phyloP scores from a whole-genome alignment of 1,284 basidiomycete species.

The Omphalotus olearius region DNA sequence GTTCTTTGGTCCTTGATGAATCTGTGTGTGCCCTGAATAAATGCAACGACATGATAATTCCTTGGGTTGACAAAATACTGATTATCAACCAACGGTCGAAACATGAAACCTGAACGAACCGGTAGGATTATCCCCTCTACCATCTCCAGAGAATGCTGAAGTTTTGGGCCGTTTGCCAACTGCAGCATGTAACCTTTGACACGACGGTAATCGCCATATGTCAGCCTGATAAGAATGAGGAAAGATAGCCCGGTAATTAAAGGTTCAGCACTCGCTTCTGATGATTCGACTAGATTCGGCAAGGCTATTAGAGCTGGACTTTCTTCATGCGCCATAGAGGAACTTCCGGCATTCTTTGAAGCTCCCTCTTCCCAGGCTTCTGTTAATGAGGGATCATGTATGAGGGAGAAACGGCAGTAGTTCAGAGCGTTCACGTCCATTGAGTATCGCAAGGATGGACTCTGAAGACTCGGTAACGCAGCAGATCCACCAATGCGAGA shows the following conservation, averaged over 20 bases:
- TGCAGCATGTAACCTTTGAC: constrained; percentile 72
- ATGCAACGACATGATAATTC: constrained; percentile 85
- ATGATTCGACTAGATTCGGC: constrained; percentile 85
- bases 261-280: constrained; percentile 48
- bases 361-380: neutral
- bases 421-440: constrained; percentile 88
- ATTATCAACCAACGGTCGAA: neutral
- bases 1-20: constrained; percentile 30
- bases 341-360: neutral
- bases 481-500: constrained; percentile 53
- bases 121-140: constrained; percentile 37
- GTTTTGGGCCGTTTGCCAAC: constrained; percentile 53
- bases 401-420: constrained; percentile 77
- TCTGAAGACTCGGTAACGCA: constrained; percentile 40
- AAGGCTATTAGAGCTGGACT: constrained; percentile 63
- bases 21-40: constrained; percentile 40
- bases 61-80: constrained; percentile 30
- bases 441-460: constrained; percentile 55
- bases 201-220: constrained; percentile 67
- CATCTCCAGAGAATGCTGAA: constrained; percentile 35
- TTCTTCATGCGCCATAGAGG: neutral
- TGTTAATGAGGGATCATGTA: constrained; percentile 15
- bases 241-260: neutral
- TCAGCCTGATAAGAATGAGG: constrained; percentile 54
- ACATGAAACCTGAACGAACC: constrained; percentile 26